phyloP scores from a whole-genome alignment of 129 eudicot genomes.

The Solidago caesia region DNA sequence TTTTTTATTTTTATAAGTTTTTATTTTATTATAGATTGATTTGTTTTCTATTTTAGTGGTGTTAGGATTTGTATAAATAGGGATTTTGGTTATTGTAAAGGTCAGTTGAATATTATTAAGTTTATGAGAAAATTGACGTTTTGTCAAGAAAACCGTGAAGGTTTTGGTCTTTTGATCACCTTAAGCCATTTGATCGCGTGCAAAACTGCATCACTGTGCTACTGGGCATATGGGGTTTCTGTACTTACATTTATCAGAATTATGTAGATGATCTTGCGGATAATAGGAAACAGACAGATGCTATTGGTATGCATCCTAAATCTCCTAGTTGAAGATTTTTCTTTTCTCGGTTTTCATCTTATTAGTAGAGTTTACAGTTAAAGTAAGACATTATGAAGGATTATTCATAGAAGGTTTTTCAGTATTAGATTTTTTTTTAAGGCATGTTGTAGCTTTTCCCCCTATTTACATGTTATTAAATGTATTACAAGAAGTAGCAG shows the following conservation, averaged over 20 bases:
- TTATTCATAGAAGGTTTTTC: not conserved
- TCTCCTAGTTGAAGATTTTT: slow-evolving; percentile 34
- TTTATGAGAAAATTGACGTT: too few relatives aligned
- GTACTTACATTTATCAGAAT: slow-evolving; percentile 76
- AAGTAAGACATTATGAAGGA: slow-evolving; percentile 11
- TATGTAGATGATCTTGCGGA: slow-evolving; percentile 63
- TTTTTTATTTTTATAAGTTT: too few relatives aligned
- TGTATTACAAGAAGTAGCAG: not conserved
- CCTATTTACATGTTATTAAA: not conserved
- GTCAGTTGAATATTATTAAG: too few relatives aligned
- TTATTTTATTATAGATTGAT: too few relatives aligned
- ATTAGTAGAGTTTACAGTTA: not conserved
- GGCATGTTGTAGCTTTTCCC: not conserved
- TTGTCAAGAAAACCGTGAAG: too few relatives aligned
- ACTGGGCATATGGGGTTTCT: slow-evolving; percentile 81
- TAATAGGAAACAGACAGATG: slow-evolving; percentile 31
- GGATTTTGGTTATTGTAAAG: too few relatives aligned
- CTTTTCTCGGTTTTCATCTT: not conserved
- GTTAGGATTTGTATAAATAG: too few relatives aligned
- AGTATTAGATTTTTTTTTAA: not conserved
- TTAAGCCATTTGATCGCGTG: too few relatives aligned
- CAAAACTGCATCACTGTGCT: too few relatives aligned
- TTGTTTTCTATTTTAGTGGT: too few relatives aligned
- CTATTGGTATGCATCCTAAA: slow-evolving; percentile 26
- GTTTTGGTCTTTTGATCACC: too few relatives aligned